Evolutionary conservation across 2,329 filamentous ascomycete species (phyloP), one percentile per base, ranked within the genome.

Genomic region (Tolypocladium inflatum): DNA sequence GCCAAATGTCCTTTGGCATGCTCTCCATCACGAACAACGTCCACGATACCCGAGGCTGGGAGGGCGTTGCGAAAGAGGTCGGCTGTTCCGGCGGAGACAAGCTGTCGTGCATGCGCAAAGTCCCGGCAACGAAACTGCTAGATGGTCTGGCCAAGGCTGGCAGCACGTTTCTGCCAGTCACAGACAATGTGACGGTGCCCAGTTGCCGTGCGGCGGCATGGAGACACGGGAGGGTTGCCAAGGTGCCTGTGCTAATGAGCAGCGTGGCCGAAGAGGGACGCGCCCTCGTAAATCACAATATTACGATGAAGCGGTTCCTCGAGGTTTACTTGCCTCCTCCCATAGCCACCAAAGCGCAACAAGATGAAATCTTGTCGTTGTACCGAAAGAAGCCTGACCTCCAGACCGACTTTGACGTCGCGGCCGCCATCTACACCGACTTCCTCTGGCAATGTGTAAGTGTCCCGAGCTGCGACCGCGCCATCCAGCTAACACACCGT

Each of bases 361-460:
- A 56, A 5, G 54, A 61, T 6, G 19, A 1, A 0, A 65, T 69
- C 4, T 11, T 68, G 1, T 53, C 58, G 2, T 53, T 57, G 5
- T 70, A 69, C 37, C 57, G 50, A 15, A 57, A 37, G 1, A 59
- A 62, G 23, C 21, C 58, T 1, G 33, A 41, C 13, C 10, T 66
- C 11, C 35, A 57, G 33, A 60, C 55, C 3, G 60, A 66, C 3
- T 69, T 68, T 60, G 68, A 69, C 9, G 13, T 67, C 10, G 64
- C 64, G 1, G 54, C 65, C 1, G 64, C 64, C 13, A 66, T 69
- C 5, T 64, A 64, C 9, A 69, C 66, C 2, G 68, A 69, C 33
- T 66, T 61, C n/a, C 13, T 65, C 13, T 66, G 61, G 61, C 63
- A 66, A 54, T 68, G 65, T 56, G 67, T 67, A 64, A 61, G 65